phyloP scores from a whole-genome alignment of 768 basidiomycete genomes.

The Termitomyces sp. region DNA sequence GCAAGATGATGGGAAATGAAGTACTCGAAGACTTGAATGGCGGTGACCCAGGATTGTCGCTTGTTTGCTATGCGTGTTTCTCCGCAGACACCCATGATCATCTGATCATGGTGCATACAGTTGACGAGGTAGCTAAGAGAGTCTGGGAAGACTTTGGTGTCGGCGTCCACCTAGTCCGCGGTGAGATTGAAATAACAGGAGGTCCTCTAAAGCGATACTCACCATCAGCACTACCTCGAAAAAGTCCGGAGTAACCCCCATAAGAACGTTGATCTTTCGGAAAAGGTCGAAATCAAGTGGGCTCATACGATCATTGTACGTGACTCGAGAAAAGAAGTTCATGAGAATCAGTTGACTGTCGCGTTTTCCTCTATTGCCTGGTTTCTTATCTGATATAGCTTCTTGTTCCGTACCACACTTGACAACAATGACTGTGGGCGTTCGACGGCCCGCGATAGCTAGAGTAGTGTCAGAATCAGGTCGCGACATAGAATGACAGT shows the following conservation, averaged over 20 bases:
- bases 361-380: slow-evolving; percentile 97
- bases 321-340: slow-evolving; percentile 99
- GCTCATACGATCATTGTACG: slow-evolving; percentile 98
- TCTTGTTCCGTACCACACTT: slow-evolving; percentile 94
- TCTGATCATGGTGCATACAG: slow-evolving; percentile 96
- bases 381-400: slow-evolving; percentile 79
- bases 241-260: slow-evolving; percentile 99
- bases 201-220: slow-evolving; percentile 21
- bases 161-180: slow-evolving; percentile 88
- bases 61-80: slow-evolving; percentile 99
- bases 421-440: slow-evolving; percentile 90
- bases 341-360: slow-evolving; percentile 98
- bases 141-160: slow-evolving; percentile 91
- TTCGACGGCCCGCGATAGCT: slow-evolving; percentile 84
- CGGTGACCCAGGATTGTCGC: slow-evolving; percentile 95
- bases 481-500: neutral
- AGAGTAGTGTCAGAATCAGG: slow-evolving; percentile 3
- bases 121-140: slow-evolving; percentile 91
- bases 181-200: slow-evolving; percentile 3
- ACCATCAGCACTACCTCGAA: slow-evolving; percentile 99
- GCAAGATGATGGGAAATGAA: slow-evolving; percentile 99
- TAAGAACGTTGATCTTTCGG: slow-evolving; percentile 90
- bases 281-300: slow-evolving; percentile 98
- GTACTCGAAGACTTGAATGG: slow-evolving; percentile 97
- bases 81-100: slow-evolving; percentile 99